Base-by-base conservation (phyloP, 805 yeast species). In the Candida ponderosae region DNA sequence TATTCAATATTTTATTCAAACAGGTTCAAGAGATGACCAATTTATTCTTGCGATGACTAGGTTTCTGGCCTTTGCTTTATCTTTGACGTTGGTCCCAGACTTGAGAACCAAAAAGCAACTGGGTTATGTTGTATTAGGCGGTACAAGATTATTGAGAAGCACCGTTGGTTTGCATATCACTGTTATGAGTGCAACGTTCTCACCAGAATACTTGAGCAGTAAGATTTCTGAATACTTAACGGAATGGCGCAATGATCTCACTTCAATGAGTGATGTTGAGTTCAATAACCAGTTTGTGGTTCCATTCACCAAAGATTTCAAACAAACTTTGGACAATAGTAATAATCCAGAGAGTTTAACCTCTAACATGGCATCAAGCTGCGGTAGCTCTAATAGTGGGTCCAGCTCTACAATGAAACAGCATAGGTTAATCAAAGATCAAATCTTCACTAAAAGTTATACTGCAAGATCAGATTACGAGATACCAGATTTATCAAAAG, bases 41-140 rank as follows among this genome's bases (percentile, higher is more conserved):
- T 34, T 42, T 6, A 46, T 50, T 1, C 56, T 63, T 32, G 52
- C 76, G 0, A 38, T 77, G 39, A 68, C 81, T 0, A 60, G 59
- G 17, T 50, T 81, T 5, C 44, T 72, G 1, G 66, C 74, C 1
- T 72, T 63, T 50, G 35, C 72, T n/a, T 46, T 81, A 45, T 61
- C 74, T 0, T 43, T 62, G 7, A 56, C 66, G 1, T 59, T 74
- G 16, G 54, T 62, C 1, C 59, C 67, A 3, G 77, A 72, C 33
- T 54, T 81, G 15, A 57, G 89, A 42, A 66, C 65, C 16, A 70
- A 68, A 45, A 68, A 66, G 40, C 82, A 76, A 43, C 53, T 82
- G 38, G 89, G 86, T 0, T 82, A 82, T 50, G 64, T 69, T 5
- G 74, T 79, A 0, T 45, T 69, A n/a, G 72, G 79, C 17, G 87